Evolutionary conservation across 2,329 filamentous ascomycete species (phyloP), one percentile per base, ranked within the genome.

Genomic region (Mollisiaceae sp.): DNA sequence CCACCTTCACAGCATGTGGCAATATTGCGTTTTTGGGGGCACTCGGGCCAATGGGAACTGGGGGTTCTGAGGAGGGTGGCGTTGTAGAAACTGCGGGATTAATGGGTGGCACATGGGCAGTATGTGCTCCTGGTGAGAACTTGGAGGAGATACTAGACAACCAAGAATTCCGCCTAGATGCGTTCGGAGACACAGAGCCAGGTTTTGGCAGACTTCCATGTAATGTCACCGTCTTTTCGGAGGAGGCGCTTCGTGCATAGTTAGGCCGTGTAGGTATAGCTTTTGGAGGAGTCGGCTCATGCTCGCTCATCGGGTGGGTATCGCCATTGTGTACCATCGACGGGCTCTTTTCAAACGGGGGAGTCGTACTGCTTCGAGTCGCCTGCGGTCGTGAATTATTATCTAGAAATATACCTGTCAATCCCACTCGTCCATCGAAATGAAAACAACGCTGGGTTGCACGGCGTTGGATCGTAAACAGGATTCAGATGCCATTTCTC

Each of bases 141-240:
- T 97, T 97, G 70, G 92, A 94, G 69, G 93, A 96, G 71, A 98
- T 88, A 75, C 89, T 97, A 64, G 92, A 92, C 74, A 98, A 94
- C 95, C 95, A 99, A 15, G 94, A 97, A 68, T 89, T 89, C 63
- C 87, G 81, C 69, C 93, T 65, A 9, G 67, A 60, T 2, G 60
- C 63, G 24, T 36, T 63, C 8, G 70, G 66, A 11, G 73, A 70
- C 1, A 68, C 63, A 9, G 73, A 70, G 38, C 59, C 63, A 4
- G 66, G 45, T 65, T 74, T 76, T n/a, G 65, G 65, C 22, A 67
- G 36, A 58, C 62, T 72, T 54, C 70, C 69, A 65, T 74, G 71
- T 41, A 69, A n/a, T 36, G 66, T 69, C 38, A 64, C 41, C 6
- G 68, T 70, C 50, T 67, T 75, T 38, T 75, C 74, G 20, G 71